Percentiles rank a stretch among this genome's conserved stretches.
phyloP scores from a whole-genome alignment of 805 yeast genomes.

The Candida methanosorbosa region DNA sequence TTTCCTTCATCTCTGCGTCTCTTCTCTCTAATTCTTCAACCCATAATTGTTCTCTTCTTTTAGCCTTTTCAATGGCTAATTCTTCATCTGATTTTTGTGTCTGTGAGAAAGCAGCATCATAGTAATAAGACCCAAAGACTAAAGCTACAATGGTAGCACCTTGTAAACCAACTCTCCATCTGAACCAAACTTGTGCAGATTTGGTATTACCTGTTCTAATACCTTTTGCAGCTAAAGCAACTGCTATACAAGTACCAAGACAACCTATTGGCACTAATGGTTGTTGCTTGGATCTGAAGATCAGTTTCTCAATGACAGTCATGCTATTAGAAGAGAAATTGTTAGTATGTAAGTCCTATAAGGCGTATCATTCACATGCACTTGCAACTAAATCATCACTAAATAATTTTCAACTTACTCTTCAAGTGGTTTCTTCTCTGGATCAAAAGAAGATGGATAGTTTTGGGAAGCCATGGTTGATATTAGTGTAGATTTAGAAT shows the following conservation, averaged over 20 bases:
- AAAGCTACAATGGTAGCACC: slow-evolving; percentile 76
- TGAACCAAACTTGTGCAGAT: slow-evolving; percentile 78
- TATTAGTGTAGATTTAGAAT: background rate
- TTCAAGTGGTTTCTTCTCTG: slow-evolving; percentile 24
- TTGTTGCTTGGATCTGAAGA: slow-evolving; percentile 66
- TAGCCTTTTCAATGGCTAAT: slow-evolving; percentile 65
- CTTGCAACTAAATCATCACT: slow-evolving; percentile 6
- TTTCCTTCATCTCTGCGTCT: slow-evolving; percentile 60
- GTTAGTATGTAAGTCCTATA: background rate
- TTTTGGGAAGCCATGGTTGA: slow-evolving; percentile 26
- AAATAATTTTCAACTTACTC: slow-evolving; percentile 30
- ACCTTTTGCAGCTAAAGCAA: slow-evolving; percentile 68
- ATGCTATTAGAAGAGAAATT: slow-evolving; percentile 29
- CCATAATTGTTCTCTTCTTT: slow-evolving; percentile 80
- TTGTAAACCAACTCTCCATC: slow-evolving; percentile 86
- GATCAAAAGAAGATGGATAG: slow-evolving; percentile 44
- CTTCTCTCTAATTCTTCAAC: slow-evolving; percentile 84
- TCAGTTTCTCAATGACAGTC: slow-evolving; percentile 47
- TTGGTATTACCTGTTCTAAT: slow-evolving; percentile 62
- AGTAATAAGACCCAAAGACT: slow-evolving; percentile 68
- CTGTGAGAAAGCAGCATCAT: slow-evolving; percentile 40
- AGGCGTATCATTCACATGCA: slow-evolving; percentile 5
- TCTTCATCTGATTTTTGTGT: slow-evolving; percentile 50
- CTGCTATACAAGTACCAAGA: slow-evolving; percentile 72
- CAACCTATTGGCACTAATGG: slow-evolving; percentile 86